A percentile compares a stretch with the other conserved stretches of the same genome.
phyloP scores from a whole-genome alignment of 1,139 yeast genomes.

The Blastobotrys niveus region DNA sequence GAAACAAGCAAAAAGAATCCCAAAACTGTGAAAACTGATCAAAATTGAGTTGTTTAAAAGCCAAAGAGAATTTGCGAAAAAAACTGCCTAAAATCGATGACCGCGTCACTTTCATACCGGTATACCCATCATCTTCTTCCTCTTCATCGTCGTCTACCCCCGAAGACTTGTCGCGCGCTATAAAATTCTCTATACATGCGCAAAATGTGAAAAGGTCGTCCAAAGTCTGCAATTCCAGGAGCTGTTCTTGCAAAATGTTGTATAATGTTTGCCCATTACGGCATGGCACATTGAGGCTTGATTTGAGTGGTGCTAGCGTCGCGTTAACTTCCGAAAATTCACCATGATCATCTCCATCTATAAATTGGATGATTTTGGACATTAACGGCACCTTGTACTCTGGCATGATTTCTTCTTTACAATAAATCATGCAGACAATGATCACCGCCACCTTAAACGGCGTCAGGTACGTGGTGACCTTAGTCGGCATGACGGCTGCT shows the following conservation, averaged over 20 bases:
- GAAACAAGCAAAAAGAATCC: constrained; percentile 17
- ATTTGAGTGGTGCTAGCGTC: not conserved
- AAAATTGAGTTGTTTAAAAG: constrained; percentile 51
- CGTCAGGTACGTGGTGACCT: constrained; percentile 16
- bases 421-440: constrained; percentile 23
- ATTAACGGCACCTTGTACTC: constrained; percentile 20
- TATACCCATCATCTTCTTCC: not conserved
- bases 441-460: constrained; percentile 28
- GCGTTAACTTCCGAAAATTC: constrained; percentile 13
- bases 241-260: constrained; percentile 15
- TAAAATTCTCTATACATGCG: constrained; percentile 10
- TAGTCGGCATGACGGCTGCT: not conserved
- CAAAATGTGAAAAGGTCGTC: constrained; percentile 20
- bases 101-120: constrained; percentile 3
- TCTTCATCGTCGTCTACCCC: constrained; percentile 3
- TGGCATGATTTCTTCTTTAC: constrained; percentile 21
- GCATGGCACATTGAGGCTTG: not conserved
- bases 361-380: constrained; percentile 22
- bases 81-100: constrained; percentile 39
- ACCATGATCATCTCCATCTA: constrained; percentile 21
- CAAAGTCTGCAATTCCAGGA: constrained; percentile 18
- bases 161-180: not conserved
- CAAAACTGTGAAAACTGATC: constrained; percentile 53
- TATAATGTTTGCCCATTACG: constrained; percentile 8
- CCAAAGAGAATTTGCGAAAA: constrained; percentile 41